Base-by-base conservation (phyloP, 805 yeast species). In the Suhomyces pyralidae region DNA sequence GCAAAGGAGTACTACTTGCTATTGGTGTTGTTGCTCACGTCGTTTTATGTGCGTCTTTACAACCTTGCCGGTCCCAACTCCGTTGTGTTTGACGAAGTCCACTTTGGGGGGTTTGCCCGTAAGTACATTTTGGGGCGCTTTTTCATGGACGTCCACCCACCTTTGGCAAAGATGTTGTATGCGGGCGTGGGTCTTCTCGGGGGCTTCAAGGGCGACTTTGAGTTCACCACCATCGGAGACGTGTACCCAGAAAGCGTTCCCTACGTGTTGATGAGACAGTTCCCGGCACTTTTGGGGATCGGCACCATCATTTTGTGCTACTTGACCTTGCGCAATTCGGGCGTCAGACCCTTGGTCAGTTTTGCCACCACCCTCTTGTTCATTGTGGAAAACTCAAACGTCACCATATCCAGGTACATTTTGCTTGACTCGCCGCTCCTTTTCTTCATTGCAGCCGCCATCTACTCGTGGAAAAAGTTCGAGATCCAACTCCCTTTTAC, bases 91-190 rank as follows among this genome's bases (percentile, higher is more conserved):
- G 97, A 91, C 68, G 99, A 93, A 69, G 94, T 88, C 40, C 96
- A 89, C 70, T 94, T 94, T 63, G 99, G 99, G 52, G 96, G 96
- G n/a, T 94, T 93, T 72, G 96, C 97, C 30, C 80, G 86, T 53
- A 84, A 88, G 69, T 94, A 91, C 72, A 78, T 84, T 50, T 68
- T 72, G 50, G 88, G 90, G 17, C 68, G 69, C 15, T 86, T 76
- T 63, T 87, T 86, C 68, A 78, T 86, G 81, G 92, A 85, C 66
- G 86, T 83, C 44, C 88, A 87, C 64, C 96, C 96, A 7, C 96
- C 96, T 4, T 75, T 88, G 59, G 87, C 88, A 38, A 84, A 86
- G 63, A 80, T 88, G 84, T 67, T 88, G 46, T 87, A 79, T 69
- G 94, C 92, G 2, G 87, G 85, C 47, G 80, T 87, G 51, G 90